Base-by-base conservation (phyloP, 768 basidiomycete species). In the Suillus luteus region DNA sequence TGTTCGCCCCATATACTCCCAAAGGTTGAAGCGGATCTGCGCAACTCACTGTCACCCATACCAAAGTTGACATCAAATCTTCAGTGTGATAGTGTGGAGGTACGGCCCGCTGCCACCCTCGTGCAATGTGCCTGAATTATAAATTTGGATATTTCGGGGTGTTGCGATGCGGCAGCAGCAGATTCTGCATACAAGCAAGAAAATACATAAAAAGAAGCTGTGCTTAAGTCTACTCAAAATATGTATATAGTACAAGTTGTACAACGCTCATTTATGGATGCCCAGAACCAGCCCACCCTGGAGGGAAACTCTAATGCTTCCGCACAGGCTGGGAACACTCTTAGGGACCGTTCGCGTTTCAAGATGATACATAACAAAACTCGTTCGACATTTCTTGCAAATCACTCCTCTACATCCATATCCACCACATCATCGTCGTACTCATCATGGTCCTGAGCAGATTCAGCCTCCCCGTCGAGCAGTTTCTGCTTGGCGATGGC, bases 401-500 rank as follows among this genome's bases (percentile, higher is more conserved):
- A 66, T 35, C 67, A 68, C 14, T 52, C 63, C 37, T 72, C 72
- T 3, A 55, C 60, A 43, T 65, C 63, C 35, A 35, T 41, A 43
- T 57, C 59, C 14, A 70, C 73, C 40, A n/a, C 40, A 14, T 66
- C 40, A 1, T 17, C 64, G 2, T 41, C 61, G 19, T 38, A 24
- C 52, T 51, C 49, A 17, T 58, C 57, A 19, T 19, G 10, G 17
- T 41, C 40, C 10, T 41, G 40, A 58, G 24, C 10, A 24, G 58
- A 27, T 31, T 68, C 68, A 19, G 63, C 58, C 52, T 65, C 66
- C 24, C 71, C 69, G 57, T 76, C 71, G 37, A 67, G 70, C 51
- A 76, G 55, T 51, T 74, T 79, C 31, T 70, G 69, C 55, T 73
- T 72, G 14, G 81, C 82, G 11, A 81, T 71, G 3, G 74, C 68